Base-by-base conservation (phyloP, 805 yeast species). In the Suhomyces xylopsoci region DNA sequence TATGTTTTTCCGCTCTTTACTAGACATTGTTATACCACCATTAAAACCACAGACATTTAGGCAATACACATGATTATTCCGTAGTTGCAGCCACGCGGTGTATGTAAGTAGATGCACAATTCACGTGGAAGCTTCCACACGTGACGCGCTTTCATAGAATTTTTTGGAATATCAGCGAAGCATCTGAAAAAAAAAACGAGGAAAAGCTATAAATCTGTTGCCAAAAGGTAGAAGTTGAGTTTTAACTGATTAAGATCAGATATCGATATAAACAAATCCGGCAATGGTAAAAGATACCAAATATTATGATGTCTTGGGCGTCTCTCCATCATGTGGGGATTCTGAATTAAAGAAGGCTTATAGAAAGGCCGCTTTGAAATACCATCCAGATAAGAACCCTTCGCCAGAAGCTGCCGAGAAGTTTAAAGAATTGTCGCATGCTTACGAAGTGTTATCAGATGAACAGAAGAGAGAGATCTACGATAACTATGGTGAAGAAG, bases 401-500 rank as follows among this genome's bases (percentile, higher is more conserved):
- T 79, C 86, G 15, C 91, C 88, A 50, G 98, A 92, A 70, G 97
- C 96, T 14, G 94, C 96, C 50, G 98, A 93, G 67, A 91, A 89
- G 74, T 93, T 93, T 73, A 93, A 93, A 73, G 97, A 90, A 68
- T 81, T 90, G 64, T 85, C 93, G 3, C 82, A 83, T 55, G 97
- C 97, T 6, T 80, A 93, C 68, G 98, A 93, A 72, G 78, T 90
- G n/a, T 78, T 93, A 58, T 81, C 90, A 10, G 97, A 92, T 66
- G 77, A 86, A 15, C 88, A 92, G 67, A 94, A 92, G 78, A 88
- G 98, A 77, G 89, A 86, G 36, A 62, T 87, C 3, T 93, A 93
- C 68, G 98, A 94, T 73, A 84, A 82, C 58, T 90, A 82, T 66
- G 99, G 99, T 71, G 87, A 86, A 69, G 97, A 91, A 64, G 99